A percentile compares a stretch with the other conserved stretches of the same genome.
Conservation (phyloP, 768 basidiomycete genomes). For the Terana coerulea region DNA sequence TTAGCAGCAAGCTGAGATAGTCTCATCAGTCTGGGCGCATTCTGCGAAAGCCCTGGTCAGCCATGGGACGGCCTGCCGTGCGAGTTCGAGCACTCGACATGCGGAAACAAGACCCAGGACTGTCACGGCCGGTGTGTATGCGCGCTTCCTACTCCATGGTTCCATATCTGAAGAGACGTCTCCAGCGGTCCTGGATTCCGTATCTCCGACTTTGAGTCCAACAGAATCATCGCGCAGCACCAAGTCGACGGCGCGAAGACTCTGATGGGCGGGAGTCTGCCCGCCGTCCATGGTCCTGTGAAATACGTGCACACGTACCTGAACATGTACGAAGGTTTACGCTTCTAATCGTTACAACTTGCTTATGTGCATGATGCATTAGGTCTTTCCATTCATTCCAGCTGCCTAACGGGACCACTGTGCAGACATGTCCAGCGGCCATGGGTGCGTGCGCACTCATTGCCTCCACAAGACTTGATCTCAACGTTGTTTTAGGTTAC, state of each 20-base stretch:
- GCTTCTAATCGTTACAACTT: background rate
- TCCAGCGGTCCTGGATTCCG: conserved; percentile 71
- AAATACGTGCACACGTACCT: conserved; percentile 69
- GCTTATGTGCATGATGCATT: background rate
- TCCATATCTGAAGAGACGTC: background rate
- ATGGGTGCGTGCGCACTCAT: conserved; percentile 45
- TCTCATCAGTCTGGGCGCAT: conserved; percentile 55
- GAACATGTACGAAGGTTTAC: conserved; percentile 54
- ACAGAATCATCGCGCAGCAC: conserved; percentile 62
- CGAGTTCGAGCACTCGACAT: conserved; percentile 70
- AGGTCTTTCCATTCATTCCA: conserved; percentile 65
- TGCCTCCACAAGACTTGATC: conserved; percentile 2
- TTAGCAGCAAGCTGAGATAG: background rate
- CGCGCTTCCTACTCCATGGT: conserved; percentile 4
- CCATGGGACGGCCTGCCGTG: conserved; percentile 63
- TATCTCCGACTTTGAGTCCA: conserved; percentile 73
- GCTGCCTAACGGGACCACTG: conserved; percentile 61
- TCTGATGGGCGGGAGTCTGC: conserved; percentile 51
- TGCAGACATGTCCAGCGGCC: conserved; percentile 74
- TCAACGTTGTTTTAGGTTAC: conserved; percentile 53
- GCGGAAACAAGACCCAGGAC: conserved; percentile 61
- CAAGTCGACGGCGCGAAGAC: conserved; percentile 68
- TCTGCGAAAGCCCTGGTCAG: conserved; percentile 75
- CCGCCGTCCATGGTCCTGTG: conserved; percentile 53
- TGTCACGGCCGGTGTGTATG: conserved; percentile 64